Evolutionary conservation across 208 protist genomes (phyloP), one percentile per base, ranked within the genome.

Genomic region (Trypanosoma melophagium): DNA sequence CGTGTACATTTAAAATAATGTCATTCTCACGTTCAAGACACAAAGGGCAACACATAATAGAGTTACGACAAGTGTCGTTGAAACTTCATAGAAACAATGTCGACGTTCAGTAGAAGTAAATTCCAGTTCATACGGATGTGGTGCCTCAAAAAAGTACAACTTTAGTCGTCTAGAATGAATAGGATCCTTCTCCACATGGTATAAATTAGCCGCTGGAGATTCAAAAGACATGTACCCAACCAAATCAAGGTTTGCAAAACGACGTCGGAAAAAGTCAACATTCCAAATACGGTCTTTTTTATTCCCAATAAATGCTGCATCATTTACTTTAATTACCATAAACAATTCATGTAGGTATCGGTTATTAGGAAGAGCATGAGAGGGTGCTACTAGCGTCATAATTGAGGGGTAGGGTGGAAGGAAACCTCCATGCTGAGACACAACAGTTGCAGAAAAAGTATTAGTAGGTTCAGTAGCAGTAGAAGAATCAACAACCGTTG

Each of bases 21-120:
- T 91, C 84, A 57, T 83, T 81, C 40, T 90, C 81, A 22, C 75
- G 71, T 22, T 82, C 75, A 0, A 76, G 66, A 55, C 84, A 91
- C 7, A 92, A 74, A 2, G 86, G 89, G 49, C 80, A 87, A 84
- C 86, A 95, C 58, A 89, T 76, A 51, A 95, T 84, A 28, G 84
- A 81, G 72, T 87, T 85, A 38, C 82, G 84, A 17, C 79, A 44
- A 81, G 65, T n/a, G 87, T 62, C 68, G 71, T 82, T 0, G 84
- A 69, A 19, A 95, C 59, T 69, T 95, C 86, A 68, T 88, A 92
- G 49, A 92, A 92, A 50, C 75, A 74, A 42, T 84, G 84, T 0
- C 86, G 83, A 9, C 81, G 77, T 17, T 55, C 55, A 7, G 64
- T 80, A 0, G 79, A 83, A 31, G 58, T 71, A 55, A 95, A 90